These are phyloP conservation scores for Durusdinium trenchii DNA, from an alignment of 73 alveolate genomes.

Conservation along the genomic window DNA sequence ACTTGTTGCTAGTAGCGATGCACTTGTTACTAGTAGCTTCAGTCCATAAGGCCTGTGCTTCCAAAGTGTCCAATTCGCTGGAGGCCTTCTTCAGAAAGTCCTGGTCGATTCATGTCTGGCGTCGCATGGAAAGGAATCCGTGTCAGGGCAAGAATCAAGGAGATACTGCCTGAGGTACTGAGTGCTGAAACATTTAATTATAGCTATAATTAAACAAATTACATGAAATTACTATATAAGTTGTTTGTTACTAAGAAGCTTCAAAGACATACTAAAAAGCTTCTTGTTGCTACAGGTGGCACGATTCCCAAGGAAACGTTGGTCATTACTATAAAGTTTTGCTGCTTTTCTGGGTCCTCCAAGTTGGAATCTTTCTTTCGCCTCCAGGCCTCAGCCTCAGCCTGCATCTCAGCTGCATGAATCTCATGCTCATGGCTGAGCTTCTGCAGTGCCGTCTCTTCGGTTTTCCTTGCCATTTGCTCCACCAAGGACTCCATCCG, in stretches of 20 bases:
- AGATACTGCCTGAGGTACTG: no score
- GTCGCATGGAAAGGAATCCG: neutral
- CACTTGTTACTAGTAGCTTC: no score
- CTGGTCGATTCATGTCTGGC: neutral
- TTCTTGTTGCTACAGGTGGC: no score
- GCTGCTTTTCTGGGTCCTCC: constrained; percentile 4
- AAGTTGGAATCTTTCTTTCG: constrained; percentile 15
- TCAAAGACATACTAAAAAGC: no score
- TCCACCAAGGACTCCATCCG: constrained; percentile 77
- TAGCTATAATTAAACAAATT: no score
- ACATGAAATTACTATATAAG: no score
- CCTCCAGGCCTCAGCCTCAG: constrained; percentile 53
- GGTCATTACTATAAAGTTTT: no score
- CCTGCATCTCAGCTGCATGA: constrained; percentile 46
- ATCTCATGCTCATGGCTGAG: constrained; percentile 56
- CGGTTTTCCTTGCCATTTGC: constrained; percentile 59
- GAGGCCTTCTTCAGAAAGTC: constrained; percentile 20
- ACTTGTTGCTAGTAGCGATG: no score
- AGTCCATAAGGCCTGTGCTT: constrained; percentile 43
- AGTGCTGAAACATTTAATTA: no score
- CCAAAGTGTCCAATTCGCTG: constrained; percentile 47
- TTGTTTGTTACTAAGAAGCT: no score
- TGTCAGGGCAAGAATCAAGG: neutral
- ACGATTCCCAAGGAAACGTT: no score
- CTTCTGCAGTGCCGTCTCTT: constrained; percentile 72